These are phyloP conservation scores for Saccharomycopsis babjevae DNA, from an alignment of 805 yeast genomes.

Conservation along the genomic window DNA sequence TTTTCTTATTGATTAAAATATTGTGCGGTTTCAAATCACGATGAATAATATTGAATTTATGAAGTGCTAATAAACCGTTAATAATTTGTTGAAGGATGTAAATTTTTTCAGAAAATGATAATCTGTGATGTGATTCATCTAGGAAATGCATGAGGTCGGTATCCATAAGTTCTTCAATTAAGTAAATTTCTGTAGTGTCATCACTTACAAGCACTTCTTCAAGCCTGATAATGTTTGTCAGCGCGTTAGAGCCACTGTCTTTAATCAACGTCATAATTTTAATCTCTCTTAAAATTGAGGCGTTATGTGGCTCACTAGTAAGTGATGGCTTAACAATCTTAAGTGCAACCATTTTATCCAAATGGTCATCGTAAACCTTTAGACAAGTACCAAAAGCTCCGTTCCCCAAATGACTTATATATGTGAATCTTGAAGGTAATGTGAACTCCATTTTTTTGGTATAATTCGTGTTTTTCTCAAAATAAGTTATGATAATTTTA, in stretches of 20 bases:
- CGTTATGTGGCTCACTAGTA: neutral
- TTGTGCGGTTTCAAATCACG: conserved; percentile 86
- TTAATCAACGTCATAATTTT: neutral
- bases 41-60: conserved; percentile 33
- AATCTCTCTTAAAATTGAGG: neutral
- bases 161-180: neutral
- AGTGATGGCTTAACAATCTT: conserved; percentile 78
- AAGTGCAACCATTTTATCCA: conserved; percentile 76
- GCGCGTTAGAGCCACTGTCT: neutral
- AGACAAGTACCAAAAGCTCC: neutral
- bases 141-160: neutral
- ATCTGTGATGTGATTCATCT: neutral
- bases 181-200: neutral
- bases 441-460: neutral
- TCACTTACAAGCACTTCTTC: neutral
- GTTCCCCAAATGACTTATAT: neutral
- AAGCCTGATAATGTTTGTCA: neutral
- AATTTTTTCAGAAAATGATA: neutral
- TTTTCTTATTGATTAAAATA: conserved; percentile 44
- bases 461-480: neutral
- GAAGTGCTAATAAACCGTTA: conserved; percentile 3
- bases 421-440: conserved; percentile 4
- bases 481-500: no score
- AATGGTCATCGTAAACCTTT: neutral
- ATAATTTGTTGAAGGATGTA: neutral